Evolutionary conservation across 2,329 filamentous ascomycete genomes (phyloP).

Genomic region (Colletotrichum sp.): DNA sequence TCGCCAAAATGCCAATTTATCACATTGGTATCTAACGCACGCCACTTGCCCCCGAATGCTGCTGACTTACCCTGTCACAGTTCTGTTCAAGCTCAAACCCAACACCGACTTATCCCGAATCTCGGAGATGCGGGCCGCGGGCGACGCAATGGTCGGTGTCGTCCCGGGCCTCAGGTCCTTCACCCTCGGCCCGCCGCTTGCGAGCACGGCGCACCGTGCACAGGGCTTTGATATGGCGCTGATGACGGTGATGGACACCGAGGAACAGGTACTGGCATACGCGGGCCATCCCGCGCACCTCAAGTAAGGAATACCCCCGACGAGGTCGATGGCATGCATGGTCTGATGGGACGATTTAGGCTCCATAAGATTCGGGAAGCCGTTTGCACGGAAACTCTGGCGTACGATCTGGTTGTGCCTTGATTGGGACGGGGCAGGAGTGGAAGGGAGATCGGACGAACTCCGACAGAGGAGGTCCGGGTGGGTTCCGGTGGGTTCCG

Average conservation of each 20-base stretch:
- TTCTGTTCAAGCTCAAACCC: constrained; percentile 20
- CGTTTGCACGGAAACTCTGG: constrained; percentile 18
- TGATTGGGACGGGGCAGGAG: not conserved
- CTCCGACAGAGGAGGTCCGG: not conserved
- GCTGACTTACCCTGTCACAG: not conserved
- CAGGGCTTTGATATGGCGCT: constrained; percentile 23
- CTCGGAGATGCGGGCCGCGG: not conserved
- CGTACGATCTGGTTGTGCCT: constrained; percentile 15
- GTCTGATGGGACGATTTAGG: not conserved
- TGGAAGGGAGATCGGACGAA: not conserved
- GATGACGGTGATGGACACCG: constrained; percentile 22
- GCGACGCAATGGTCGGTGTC: constrained; percentile 1
- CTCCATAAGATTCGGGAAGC: constrained; percentile 12
- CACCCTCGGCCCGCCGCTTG: constrained; percentile 8
- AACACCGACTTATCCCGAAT: not conserved
- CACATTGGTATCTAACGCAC: not conserved
- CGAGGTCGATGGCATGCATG: not conserved
- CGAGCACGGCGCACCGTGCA: constrained; percentile 16
- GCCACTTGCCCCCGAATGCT: too few relatives aligned
- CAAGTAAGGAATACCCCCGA: not conserved
- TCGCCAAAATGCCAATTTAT: constrained; percentile 6
- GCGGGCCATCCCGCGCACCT: constrained; percentile 22
- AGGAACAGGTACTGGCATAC: constrained; percentile 21
- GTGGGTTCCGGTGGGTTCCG: not conserved
- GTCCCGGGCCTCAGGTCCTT: not conserved